A percentile compares a stretch with the other conserved stretches of the same genome.
Evolutionary conservation across 495 filamentous ascomycete genomes (phyloP).

Genomic region (Penicillium robsamsonii): DNA sequence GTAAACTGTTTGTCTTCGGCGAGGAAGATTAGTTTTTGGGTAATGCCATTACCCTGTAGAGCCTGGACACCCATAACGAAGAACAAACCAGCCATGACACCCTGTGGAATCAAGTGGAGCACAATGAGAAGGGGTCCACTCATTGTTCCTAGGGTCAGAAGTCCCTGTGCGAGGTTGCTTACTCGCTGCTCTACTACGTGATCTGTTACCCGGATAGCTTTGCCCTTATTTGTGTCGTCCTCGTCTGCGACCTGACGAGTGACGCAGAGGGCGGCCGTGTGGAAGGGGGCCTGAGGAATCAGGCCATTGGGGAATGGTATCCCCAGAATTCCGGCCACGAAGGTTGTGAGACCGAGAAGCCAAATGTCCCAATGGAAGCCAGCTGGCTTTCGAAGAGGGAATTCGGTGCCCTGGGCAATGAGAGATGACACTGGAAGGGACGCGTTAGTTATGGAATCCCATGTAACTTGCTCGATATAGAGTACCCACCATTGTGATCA

Average conservation of each 20-base stretch:
- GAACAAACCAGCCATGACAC: slow-evolving; percentile 85
- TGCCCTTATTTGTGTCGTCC: slow-evolving; percentile 59
- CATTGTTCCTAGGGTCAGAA: slow-evolving; percentile 86
- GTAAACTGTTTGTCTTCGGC: slow-evolving; percentile 65
- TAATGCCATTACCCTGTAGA: slow-evolving; percentile 80
- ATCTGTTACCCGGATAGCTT: slow-evolving; percentile 58
- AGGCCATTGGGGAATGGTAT: slow-evolving; percentile 92
- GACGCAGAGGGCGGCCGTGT: slow-evolving; percentile 80
- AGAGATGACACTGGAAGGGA: slow-evolving; percentile 66
- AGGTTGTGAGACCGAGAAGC: slow-evolving; percentile 85
- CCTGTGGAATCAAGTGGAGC: slow-evolving; percentile 82
- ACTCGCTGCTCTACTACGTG: slow-evolving; percentile 89
- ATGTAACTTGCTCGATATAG: not conserved
- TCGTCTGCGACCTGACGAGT: slow-evolving; percentile 59
- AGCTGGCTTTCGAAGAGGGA: slow-evolving; percentile 85
- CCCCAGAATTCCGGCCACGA: slow-evolving; percentile 77
- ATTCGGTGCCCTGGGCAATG: slow-evolving; percentile 89
- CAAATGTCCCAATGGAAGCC: slow-evolving; percentile 97
- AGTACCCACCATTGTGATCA: slow-evolving; percentile 73
- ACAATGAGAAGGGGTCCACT: slow-evolving; percentile 78
- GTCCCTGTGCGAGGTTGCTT: slow-evolving; percentile 80
- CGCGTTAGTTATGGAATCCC: not conserved
- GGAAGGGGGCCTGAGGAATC: slow-evolving; percentile 90
- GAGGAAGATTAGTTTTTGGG: slow-evolving; percentile 75
- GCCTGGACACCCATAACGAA: slow-evolving; percentile 91